Conservation (phyloP, 2,329 filamentous ascomycete species). For the Cladosporium velox region DNA sequence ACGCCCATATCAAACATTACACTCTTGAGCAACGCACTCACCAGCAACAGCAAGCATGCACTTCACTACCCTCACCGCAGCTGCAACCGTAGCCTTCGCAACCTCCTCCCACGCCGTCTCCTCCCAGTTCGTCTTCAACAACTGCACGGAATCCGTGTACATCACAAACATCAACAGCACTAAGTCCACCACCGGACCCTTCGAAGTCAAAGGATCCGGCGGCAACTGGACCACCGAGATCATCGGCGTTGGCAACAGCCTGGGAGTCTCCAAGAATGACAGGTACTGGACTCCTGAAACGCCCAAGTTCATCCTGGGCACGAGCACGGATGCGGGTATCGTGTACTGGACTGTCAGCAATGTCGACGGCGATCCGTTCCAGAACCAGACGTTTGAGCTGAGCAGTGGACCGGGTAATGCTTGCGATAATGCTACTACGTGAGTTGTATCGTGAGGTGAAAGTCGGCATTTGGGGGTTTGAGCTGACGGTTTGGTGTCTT, state of each 20-base stretch:
- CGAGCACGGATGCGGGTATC: slow-evolving; percentile 24
- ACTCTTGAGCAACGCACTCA: slow-evolving; percentile 4
- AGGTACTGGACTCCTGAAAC: slow-evolving; percentile 30
- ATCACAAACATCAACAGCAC: slow-evolving; percentile 32
- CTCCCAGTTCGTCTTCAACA: slow-evolving; percentile 30
- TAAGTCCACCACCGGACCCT: slow-evolving; percentile 23
- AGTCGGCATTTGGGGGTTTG: not conserved
- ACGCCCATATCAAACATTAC: not conserved
- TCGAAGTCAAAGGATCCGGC: slow-evolving; percentile 23
- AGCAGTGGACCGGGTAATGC: slow-evolving; percentile 19
- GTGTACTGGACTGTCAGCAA: slow-evolving; percentile 36
- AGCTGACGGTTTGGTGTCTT: not conserved
- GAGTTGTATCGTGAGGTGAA: not conserved
- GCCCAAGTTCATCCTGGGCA: slow-evolving; percentile 34
- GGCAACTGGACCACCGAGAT: slow-evolving; percentile 29
- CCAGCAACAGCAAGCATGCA: slow-evolving; percentile 26
- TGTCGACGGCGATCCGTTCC: slow-evolving; percentile 33
- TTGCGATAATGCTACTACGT: slow-evolving; percentile 20
- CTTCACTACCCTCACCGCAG: slow-evolving; percentile 18
- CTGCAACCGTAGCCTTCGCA: slow-evolving; percentile 22
- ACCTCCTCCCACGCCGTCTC: slow-evolving; percentile 25
- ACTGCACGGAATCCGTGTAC: slow-evolving; percentile 32
- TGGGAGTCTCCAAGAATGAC: slow-evolving; percentile 33
- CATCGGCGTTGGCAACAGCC: slow-evolving; percentile 34
- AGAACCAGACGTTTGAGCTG: slow-evolving; percentile 28